A percentile compares a stretch with the other conserved stretches of the same genome.
Conservation (phyloP, 2,329 filamentous ascomycete genomes). For the Penicillium brevicompactum region DNA sequence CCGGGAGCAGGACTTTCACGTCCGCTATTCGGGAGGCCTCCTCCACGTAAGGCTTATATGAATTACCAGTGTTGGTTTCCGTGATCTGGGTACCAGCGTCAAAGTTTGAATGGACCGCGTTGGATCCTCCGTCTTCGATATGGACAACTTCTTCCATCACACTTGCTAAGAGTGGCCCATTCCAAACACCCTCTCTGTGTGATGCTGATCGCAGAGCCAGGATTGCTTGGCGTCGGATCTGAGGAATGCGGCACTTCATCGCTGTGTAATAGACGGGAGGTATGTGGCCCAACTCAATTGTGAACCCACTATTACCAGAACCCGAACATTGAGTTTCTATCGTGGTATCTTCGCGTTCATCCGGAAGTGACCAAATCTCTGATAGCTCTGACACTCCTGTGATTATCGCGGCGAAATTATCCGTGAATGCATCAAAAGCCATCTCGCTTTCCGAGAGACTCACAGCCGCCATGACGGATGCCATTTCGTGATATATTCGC, state of each 20-base stretch:
- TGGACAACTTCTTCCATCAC: slow-evolving; percentile 16
- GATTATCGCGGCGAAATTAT: slow-evolving; percentile 22
- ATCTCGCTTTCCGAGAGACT: slow-evolving; percentile 28
- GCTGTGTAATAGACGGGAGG: slow-evolving; percentile 36
- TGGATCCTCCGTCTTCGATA: slow-evolving; percentile 12
- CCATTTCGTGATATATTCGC: slow-evolving; percentile 46
- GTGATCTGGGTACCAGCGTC: not conserved
- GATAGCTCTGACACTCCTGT: slow-evolving; percentile 11
- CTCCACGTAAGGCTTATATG: not conserved
- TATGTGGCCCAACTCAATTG: slow-evolving; percentile 35
- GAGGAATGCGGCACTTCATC: slow-evolving; percentile 34
- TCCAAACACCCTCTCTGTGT: slow-evolving; percentile 22
- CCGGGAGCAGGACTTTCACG: slow-evolving; percentile 12
- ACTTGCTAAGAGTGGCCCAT: slow-evolving; percentile 17
- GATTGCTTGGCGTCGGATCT: slow-evolving; percentile 30
- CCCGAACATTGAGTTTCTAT: not conserved
- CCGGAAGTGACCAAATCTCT: slow-evolving; percentile 5
- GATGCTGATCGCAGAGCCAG: slow-evolving; percentile 9
- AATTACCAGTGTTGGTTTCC: slow-evolving; percentile 1
- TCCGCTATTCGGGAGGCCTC: slow-evolving; percentile 7
- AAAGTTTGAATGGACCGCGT: not conserved
- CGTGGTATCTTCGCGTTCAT: not conserved
- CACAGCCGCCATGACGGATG: slow-evolving; percentile 43
- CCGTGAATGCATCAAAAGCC: slow-evolving; percentile 26
- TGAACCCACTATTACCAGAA: slow-evolving; percentile 10